Conservation (phyloP, 805 yeast species). For the Starmerella tilneyi region DNA sequence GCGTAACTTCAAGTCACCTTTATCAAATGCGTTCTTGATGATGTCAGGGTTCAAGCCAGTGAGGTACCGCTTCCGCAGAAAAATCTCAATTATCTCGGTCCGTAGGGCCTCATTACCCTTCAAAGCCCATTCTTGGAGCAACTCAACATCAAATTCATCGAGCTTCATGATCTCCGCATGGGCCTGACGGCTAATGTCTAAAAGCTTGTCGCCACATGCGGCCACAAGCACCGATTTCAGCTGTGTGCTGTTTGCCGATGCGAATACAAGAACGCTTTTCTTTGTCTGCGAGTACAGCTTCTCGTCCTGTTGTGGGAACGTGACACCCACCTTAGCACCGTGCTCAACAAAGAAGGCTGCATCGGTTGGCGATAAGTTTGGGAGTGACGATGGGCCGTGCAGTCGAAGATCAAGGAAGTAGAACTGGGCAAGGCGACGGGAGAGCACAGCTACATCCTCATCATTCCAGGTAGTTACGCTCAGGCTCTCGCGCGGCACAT, state of each 20-base stretch:
- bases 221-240: conserved; percentile 40
- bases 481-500: not conserved
- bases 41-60: conserved; percentile 46
- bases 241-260: conserved; percentile 25
- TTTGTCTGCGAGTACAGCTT: conserved; percentile 39
- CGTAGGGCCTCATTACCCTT: conserved; percentile 47
- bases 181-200: conserved; percentile 44
- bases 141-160: conserved; percentile 37
- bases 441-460: conserved; percentile 31
- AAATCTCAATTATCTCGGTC: conserved; percentile 8
- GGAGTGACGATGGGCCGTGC: conserved; percentile 32
- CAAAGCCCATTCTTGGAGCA: conserved; percentile 40
- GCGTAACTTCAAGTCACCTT: conserved; percentile 41
- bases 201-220: conserved; percentile 52
- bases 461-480: conserved; percentile 4
- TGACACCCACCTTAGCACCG: conserved; percentile 15
- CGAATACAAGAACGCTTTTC: conserved; percentile 36
- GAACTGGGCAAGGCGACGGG: conserved; percentile 43
- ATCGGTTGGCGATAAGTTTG: conserved; percentile 54
- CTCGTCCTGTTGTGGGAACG: conserved; percentile 35
- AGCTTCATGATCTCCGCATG: conserved; percentile 40
- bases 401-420: conserved; percentile 44
- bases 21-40: conserved; percentile 22
- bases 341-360: conserved; percentile 50
- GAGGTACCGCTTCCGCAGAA: conserved; percentile 37